Conservation (phyloP, 495 filamentous ascomycete species). For the Jackrogersella multiformis region DNA sequence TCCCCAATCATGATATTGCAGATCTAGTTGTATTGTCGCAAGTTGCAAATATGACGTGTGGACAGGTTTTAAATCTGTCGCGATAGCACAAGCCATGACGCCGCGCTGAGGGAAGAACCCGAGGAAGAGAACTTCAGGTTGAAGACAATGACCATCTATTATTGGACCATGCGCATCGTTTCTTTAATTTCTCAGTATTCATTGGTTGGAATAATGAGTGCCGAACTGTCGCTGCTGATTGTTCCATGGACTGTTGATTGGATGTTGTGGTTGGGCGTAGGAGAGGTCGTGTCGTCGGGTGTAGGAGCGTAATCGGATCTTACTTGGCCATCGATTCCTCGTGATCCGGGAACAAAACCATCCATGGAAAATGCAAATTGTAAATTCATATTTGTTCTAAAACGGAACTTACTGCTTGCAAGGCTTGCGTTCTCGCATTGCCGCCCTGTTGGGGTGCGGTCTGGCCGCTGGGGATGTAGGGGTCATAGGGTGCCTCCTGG, state of each 20-base stretch:
- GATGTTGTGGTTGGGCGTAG: background rate
- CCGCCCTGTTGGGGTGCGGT: constrained; percentile 53
- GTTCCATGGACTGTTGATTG: background rate
- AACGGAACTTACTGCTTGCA: constrained; percentile 78
- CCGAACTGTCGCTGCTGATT: background rate
- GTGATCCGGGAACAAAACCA: constrained; percentile 31
- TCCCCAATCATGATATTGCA: constrained; percentile 12
- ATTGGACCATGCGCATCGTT: background rate
- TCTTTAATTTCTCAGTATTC: background rate
- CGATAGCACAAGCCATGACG: background rate
- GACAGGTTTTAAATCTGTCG: background rate
- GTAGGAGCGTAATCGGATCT: constrained; percentile 21
- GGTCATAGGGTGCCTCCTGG: constrained; percentile 84
- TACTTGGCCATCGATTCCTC: constrained; percentile 31
- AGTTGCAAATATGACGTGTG: background rate
- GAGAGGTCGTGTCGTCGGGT: constrained; percentile 8
- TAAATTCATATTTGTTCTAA: constrained; percentile 1
- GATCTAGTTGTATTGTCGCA: constrained; percentile 3
- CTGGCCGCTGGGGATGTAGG: constrained; percentile 82
- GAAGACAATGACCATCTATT: constrained; percentile 6
- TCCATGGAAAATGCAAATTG: no score
- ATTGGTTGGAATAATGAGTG: background rate
- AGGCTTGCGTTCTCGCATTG: constrained; percentile 65
- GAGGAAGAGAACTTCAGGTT: background rate
- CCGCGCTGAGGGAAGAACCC: background rate